phyloP scores from a whole-genome alignment of 2,329 filamentous ascomycete genomes.

The Cladosporium cucumerinum region DNA sequence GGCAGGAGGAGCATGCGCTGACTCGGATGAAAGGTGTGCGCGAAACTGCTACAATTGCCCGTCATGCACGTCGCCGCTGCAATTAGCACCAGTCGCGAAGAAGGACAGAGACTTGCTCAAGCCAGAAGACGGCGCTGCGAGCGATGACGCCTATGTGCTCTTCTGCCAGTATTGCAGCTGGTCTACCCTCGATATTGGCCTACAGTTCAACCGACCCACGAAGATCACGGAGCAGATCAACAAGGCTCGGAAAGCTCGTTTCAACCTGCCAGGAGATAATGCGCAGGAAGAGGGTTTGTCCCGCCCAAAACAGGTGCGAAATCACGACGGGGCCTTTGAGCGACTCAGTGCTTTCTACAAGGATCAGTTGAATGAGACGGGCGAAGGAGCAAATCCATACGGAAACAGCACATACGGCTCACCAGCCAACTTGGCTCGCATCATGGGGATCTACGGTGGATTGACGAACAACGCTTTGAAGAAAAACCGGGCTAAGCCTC shows the following conservation, averaged over 20 bases:
- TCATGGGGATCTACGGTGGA: conserved; percentile 84
- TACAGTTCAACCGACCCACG: conserved; percentile 81
- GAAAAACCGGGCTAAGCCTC: conserved; percentile 63
- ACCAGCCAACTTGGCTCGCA: conserved; percentile 76
- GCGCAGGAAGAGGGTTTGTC: conserved; percentile 38
- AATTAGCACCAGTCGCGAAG: conserved; percentile 65
- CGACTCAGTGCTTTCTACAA: conserved; percentile 74
- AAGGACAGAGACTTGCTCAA: conserved; percentile 15
- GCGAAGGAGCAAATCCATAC: conserved; percentile 49
- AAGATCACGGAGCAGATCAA: conserved; percentile 71
- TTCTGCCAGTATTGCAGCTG: conserved; percentile 90
- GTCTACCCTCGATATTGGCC: conserved; percentile 83
- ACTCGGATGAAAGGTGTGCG: conserved; percentile 51
- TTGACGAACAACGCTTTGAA: conserved; percentile 60
- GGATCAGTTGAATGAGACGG: conserved; percentile 66
- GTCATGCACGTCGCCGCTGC: conserved; percentile 75
- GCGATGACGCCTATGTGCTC: conserved; percentile 59
- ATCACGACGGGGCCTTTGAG: conserved; percentile 59
- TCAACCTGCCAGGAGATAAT: conserved; percentile 38
- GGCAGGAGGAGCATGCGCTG: conserved; percentile 21
- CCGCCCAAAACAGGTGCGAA: conserved; percentile 40
- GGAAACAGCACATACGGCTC: conserved; percentile 62
- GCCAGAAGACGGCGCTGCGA: conserved; percentile 17
- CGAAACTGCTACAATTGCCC: conserved; percentile 96
- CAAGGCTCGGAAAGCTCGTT: conserved; percentile 29